These are phyloP conservation scores for Hirsutella thompsonii DNA, from an alignment of 2,329 filamentous ascomycete species.

Conservation along the genomic window DNA sequence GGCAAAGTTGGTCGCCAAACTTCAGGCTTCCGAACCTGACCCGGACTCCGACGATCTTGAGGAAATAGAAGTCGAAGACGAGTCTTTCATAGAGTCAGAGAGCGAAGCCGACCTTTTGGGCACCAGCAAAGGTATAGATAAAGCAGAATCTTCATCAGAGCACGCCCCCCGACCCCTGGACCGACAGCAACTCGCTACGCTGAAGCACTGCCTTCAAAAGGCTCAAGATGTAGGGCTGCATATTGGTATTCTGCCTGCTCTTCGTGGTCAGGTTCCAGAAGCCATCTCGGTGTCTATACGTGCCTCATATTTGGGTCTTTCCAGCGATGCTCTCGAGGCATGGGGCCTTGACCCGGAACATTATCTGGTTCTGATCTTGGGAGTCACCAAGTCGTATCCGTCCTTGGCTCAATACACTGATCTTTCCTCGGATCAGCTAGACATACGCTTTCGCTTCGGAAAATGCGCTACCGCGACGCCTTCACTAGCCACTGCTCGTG, in stretches of 20 bases:
- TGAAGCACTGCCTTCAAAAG: constrained; percentile 26
- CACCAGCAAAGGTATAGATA: neutral
- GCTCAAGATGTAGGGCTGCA: constrained; percentile 56
- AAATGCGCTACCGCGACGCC: constrained; percentile 65
- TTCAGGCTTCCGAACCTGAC: neutral
- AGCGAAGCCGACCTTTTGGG: neutral
- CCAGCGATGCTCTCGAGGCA: constrained; percentile 60
- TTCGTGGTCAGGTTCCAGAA: constrained; percentile 24
- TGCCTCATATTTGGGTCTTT: constrained; percentile 57
- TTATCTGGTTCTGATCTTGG: constrained; percentile 63
- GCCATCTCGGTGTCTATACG: constrained; percentile 56
- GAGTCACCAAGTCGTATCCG: constrained; percentile 49
- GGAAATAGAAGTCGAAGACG: neutral
- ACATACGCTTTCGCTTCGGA: constrained; percentile 49
- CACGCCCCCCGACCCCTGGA: neutral
- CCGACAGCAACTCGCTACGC: neutral
- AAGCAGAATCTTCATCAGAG: neutral
- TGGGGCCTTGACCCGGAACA: constrained; percentile 58
- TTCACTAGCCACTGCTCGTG: constrained; percentile 36
- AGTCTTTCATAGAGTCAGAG: neutral
- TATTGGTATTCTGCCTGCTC: constrained; percentile 46
- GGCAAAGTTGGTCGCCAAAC: constrained; percentile 1
- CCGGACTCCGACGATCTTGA: neutral
- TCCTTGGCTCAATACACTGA: constrained; percentile 39
- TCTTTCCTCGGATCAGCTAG: constrained; percentile 21